These are phyloP conservation scores for Perkinsus chesapeaki DNA, from an alignment of 169 alveolate genomes.

Conservation along the genomic window DNA sequence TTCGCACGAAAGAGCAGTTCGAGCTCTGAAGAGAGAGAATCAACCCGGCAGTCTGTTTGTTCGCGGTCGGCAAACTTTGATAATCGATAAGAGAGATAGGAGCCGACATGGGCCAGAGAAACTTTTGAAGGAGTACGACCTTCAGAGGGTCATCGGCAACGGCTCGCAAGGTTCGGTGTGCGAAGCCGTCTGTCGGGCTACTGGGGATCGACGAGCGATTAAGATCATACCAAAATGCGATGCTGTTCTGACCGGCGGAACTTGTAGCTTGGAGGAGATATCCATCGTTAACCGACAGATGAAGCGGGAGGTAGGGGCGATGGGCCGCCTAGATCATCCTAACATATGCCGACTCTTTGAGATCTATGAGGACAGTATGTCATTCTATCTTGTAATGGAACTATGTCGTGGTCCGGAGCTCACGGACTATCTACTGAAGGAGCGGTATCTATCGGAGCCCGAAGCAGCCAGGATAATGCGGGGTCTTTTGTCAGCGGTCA, in stretches of 20 bases:
- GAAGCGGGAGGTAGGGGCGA: slow-evolving; percentile 35
- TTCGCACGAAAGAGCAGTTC: neutral
- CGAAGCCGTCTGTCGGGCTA: slow-evolving; percentile 34
- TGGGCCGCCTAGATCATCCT: slow-evolving; percentile 46
- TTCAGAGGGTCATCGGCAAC: slow-evolving; percentile 38
- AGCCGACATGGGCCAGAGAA: neutral
- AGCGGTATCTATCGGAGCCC: slow-evolving; percentile 48
- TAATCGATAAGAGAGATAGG: neutral
- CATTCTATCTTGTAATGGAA: slow-evolving; percentile 54
- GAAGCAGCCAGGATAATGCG: slow-evolving; percentile 59
- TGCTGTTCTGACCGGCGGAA: slow-evolving; percentile 31
- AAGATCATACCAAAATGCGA: slow-evolving; percentile 42
- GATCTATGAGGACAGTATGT: slow-evolving; percentile 42
- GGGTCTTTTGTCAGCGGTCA: slow-evolving; percentile 55
- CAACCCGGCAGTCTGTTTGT: neutral
- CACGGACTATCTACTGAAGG: slow-evolving; percentile 42
- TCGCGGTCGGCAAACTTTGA: neutral
- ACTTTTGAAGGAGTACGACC: slow-evolving; percentile 9
- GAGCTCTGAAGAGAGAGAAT: neutral
- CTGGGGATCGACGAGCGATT: slow-evolving; percentile 41
- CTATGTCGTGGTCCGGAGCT: slow-evolving; percentile 62
- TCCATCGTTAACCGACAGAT: slow-evolving; percentile 36
- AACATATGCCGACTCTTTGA: slow-evolving; percentile 48
- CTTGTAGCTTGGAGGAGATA: slow-evolving; percentile 6
- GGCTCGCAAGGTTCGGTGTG: slow-evolving; percentile 47